Evolutionary conservation across 306 rosid genomes (phyloP), one percentile per base, ranked within the genome.

Genomic region (Prunus mongolica): DNA sequence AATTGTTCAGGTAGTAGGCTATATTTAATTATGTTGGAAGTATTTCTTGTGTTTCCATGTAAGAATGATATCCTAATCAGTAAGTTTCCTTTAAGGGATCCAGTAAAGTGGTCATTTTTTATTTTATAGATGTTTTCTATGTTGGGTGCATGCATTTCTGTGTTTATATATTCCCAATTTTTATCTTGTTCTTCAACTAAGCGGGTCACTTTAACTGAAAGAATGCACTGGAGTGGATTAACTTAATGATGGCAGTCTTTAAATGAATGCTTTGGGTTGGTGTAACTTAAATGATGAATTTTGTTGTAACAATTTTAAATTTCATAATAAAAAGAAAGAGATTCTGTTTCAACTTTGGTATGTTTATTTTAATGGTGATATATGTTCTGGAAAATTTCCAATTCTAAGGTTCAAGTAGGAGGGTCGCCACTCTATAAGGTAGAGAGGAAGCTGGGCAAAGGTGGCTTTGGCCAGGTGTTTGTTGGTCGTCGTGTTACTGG

Each of bases 401-500:
- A 14, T 49, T 47, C 15, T 46, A 5, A 93, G 97, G 98, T 93
- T 82, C 90, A 90, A 86, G 96, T 93, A 28, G 98, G 98, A 88
- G 92, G 97, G 5, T 93, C 97, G 0, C 98, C 98, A 2, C 45
- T 81, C 8, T 93, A 88, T 72, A 91, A 93, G 80, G 88, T 93
- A 74, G 97, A 91, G 46, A 88, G 93, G 74, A 93, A 91, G 73
- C 82, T 93, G 67, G 98, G 97, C 0, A 91, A 93, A 87, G 98
- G 97, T 72, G 98, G 98, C 46, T 93, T 93, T 74, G 98, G 98
- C 70, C 98, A 91, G 84, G 98, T 93, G 64, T 93, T 93, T 22
- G 98, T 93, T 76, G 98, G 98, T 38, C 88, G 91, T 13, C 92
- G 97, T 28, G 86, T 88, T 30, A 72, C 89, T 0, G 98, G 98